These are phyloP conservation scores for Cinnamomum micranthum DNA, from an alignment of 164 flowering plant genomes.

Conservation along the genomic window DNA sequence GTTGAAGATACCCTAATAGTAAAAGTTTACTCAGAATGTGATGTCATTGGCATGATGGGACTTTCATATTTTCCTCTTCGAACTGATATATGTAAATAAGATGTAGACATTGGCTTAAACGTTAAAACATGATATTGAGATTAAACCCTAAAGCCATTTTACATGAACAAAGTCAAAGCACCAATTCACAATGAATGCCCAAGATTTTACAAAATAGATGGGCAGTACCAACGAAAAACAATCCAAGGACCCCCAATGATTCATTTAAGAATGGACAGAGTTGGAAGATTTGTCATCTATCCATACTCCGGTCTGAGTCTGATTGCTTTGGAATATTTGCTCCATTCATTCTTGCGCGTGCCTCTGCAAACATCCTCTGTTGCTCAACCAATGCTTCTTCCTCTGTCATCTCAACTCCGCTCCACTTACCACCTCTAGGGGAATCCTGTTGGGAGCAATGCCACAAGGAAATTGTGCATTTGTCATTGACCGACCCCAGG, in stretches of 20 bases:
- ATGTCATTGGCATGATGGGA: too few relatives aligned
- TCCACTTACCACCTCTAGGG: constrained; percentile 65
- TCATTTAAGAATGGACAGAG: constrained; percentile 3
- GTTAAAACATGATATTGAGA: neutral
- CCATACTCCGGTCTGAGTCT: constrained; percentile 46
- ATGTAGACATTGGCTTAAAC: neutral
- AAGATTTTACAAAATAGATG: neutral
- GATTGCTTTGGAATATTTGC: constrained; percentile 48
- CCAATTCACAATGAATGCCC: constrained; percentile 2
- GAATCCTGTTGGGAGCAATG: constrained; percentile 47
- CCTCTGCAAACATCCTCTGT: constrained; percentile 99
- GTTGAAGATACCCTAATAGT: too few relatives aligned
- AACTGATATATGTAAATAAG: neutral
- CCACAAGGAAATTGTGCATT: neutral
- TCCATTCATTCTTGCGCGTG: constrained; percentile 91
- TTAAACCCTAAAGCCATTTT: constrained; percentile 9
- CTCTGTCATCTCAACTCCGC: constrained; percentile 86
- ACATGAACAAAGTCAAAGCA: constrained; percentile 11
- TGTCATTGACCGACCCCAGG: neutral
- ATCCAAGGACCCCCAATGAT: constrained; percentile 15
- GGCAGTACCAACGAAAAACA: neutral
- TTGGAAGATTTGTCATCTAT: constrained; percentile 30
- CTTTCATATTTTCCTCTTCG: too few relatives aligned
- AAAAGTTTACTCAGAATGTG: too few relatives aligned
- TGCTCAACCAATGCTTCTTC: constrained; percentile 97